Evolutionary conservation across 352 stramenopile species (phyloP).

Genomic region (Globisporangium nagaii): DNA sequence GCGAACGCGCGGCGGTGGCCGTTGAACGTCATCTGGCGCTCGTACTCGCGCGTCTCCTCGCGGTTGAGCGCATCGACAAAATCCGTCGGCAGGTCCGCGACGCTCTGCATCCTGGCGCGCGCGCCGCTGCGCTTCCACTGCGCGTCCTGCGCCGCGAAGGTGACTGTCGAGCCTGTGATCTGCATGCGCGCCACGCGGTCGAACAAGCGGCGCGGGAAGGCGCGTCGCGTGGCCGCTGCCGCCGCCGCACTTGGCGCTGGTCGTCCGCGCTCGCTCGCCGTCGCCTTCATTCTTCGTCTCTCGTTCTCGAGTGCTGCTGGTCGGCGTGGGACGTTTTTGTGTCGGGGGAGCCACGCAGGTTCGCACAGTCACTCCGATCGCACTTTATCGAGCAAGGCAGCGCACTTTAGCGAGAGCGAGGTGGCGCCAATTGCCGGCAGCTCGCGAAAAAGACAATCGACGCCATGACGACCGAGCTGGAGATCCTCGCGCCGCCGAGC

Average conservation of each 20-base stretch:
- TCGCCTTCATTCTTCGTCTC: background rate
- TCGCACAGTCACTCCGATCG: background rate
- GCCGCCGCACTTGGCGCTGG: too few species aligned
- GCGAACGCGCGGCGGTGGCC: slow-evolving; percentile 42
- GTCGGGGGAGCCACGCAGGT: background rate
- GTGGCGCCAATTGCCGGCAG: background rate
- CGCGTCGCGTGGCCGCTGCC: slow-evolving; percentile 1
- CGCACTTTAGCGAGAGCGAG: background rate
- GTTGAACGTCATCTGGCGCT: slow-evolving; percentile 38
- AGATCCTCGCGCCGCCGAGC: slow-evolving; percentile 67
- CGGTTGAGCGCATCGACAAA: slow-evolving; percentile 46
- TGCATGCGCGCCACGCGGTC: slow-evolving; percentile 55
- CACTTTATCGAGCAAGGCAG: background rate
- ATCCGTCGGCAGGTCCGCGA: slow-evolving; percentile 40
- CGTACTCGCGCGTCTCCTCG: slow-evolving; percentile 37
- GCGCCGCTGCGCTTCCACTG: slow-evolving; percentile 36
- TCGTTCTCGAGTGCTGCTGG: too few species aligned
- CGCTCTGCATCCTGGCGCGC: slow-evolving; percentile 35
- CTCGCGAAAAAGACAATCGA: too few species aligned
- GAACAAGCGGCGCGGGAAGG: slow-evolving; percentile 31
- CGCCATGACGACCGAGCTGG: slow-evolving; percentile 26
- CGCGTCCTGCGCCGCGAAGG: slow-evolving; percentile 3
- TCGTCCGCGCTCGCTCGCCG: background rate
- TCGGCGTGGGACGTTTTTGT: background rate
- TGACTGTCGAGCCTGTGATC: slow-evolving; percentile 33